Percentiles rank a stretch among this genome's conserved stretches.
Evolutionary conservation across 495 filamentous ascomycete species (phyloP).

Genomic region (Penicillium steckii): DNA sequence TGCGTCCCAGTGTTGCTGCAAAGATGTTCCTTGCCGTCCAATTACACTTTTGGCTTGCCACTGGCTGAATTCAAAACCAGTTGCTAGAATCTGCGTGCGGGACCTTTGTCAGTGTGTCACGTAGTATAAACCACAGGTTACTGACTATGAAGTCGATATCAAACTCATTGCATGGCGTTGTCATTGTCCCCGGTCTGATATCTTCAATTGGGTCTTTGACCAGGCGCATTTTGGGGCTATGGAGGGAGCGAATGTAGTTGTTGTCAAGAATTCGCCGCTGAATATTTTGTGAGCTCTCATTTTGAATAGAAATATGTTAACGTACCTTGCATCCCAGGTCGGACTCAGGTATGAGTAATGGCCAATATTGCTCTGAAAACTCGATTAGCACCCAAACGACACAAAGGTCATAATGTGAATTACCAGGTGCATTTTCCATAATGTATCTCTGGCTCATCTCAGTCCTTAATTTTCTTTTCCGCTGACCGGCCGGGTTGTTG

Average conservation of each 20-base stretch:
- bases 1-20: constrained; percentile 5
- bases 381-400: background rate
- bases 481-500: background rate
- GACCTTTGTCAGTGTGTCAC: background rate
- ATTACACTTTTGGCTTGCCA: constrained; percentile 6
- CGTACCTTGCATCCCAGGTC: constrained; percentile 2
- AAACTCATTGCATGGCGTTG: background rate
- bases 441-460: background rate
- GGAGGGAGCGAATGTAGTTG: constrained; percentile 1
- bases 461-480: background rate
- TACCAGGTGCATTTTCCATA: background rate
- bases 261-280: constrained; percentile 4
- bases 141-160: background rate
- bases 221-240: constrained; percentile 1
- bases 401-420: background rate
- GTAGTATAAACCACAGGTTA: background rate
- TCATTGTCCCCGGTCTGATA: background rate
- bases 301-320: background rate
- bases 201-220: background rate
- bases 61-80: constrained; percentile 6
- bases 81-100: constrained; percentile 3
- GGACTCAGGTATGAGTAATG: background rate
- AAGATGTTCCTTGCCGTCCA: background rate
- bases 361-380: constrained; percentile 2
- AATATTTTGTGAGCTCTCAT: background rate